Evolutionary conservation across 257 asterid species (phyloP).

Genomic region (Nicotiana paniculata): DNA sequence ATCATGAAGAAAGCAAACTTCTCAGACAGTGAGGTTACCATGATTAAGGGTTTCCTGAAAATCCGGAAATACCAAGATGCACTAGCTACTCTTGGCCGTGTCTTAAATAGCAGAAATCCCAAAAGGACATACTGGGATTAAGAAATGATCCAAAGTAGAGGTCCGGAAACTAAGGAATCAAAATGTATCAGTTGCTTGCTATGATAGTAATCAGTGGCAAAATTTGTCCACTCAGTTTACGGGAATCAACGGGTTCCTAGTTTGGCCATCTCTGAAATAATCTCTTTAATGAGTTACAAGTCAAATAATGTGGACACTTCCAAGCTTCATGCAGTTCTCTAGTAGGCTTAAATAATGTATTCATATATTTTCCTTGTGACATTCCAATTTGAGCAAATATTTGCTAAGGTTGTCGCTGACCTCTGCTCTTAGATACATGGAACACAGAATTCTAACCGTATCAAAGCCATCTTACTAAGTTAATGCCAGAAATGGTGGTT

Average conservation of each 20-base stretch:
- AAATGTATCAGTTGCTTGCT: background rate
- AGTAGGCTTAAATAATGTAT: background rate
- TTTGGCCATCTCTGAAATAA: background rate
- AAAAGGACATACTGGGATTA: conserved; percentile 35
- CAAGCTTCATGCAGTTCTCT: conserved; percentile 1
- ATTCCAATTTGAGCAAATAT: background rate
- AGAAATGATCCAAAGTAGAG: conserved; percentile 3
- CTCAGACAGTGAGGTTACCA: conserved; percentile 50
- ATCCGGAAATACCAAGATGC: conserved; percentile 76
- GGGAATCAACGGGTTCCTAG: background rate
- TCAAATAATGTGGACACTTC: background rate
- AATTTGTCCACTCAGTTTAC: background rate
- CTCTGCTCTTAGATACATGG: background rate
- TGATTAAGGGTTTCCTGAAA: conserved; percentile 68
- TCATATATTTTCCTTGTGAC: background rate
- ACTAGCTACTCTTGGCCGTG: conserved; percentile 50
- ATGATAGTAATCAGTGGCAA: background rate
- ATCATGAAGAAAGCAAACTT: conserved; percentile 52
- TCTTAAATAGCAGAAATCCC: conserved; percentile 48
- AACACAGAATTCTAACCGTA: background rate
- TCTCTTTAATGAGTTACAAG: conserved; percentile 2
- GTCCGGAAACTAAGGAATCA: background rate
- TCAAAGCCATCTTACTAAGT: background rate
- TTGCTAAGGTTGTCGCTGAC: background rate
- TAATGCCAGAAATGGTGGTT: background rate